Conservation (phyloP, 2,329 filamentous ascomycete species). For the Calonectria multiphialidica region DNA sequence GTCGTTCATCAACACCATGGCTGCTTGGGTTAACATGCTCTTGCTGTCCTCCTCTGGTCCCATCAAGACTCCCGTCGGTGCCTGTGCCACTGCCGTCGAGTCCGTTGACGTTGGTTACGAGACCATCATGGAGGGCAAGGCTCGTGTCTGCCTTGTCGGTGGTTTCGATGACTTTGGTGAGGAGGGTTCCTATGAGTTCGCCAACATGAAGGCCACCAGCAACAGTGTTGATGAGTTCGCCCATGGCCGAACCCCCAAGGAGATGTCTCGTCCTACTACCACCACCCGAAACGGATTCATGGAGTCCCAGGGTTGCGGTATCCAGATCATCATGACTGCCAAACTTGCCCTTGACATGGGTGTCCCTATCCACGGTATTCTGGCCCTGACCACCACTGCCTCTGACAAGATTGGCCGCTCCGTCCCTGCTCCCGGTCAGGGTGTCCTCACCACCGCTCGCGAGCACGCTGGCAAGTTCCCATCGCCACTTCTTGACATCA, state of each 20-base stretch:
- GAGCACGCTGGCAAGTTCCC: slow-evolving; percentile 93
- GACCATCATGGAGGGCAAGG: slow-evolving; percentile 98
- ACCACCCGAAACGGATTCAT: slow-evolving; percentile 98
- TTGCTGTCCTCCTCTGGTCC: slow-evolving; percentile 95
- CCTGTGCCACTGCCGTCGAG: slow-evolving; percentile 96
- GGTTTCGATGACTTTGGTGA: slow-evolving; percentile 99
- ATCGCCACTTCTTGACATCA: slow-evolving; percentile 95
- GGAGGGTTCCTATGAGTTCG: slow-evolving; percentile 99
- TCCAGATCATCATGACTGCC: slow-evolving; percentile 98
- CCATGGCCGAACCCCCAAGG: slow-evolving; percentile 92
- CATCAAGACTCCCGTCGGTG: slow-evolving; percentile 98
- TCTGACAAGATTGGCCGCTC: slow-evolving; percentile 99
- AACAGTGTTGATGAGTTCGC: slow-evolving; percentile 97
- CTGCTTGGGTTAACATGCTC: slow-evolving; percentile 99
- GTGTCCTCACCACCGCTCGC: slow-evolving; percentile 94
- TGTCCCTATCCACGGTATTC: slow-evolving; percentile 94
- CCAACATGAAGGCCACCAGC: slow-evolving; percentile 99
- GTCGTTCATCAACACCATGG: slow-evolving; percentile 99
- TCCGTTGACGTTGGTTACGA: slow-evolving; percentile 98
- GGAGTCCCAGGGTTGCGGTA: slow-evolving; percentile 98
- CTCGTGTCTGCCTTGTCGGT: slow-evolving; percentile 96
- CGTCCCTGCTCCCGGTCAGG: slow-evolving; percentile 94
- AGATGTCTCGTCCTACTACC: slow-evolving; percentile 98
- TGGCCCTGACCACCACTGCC: slow-evolving; percentile 93
- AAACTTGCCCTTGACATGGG: slow-evolving; percentile 98